Percentiles rank a stretch among this genome's conserved stretches.
These are phyloP conservation scores for Dothideomycetes sp. DNA, from an alignment of 2,329 filamentous ascomycete genomes.

Conservation along the genomic window DNA sequence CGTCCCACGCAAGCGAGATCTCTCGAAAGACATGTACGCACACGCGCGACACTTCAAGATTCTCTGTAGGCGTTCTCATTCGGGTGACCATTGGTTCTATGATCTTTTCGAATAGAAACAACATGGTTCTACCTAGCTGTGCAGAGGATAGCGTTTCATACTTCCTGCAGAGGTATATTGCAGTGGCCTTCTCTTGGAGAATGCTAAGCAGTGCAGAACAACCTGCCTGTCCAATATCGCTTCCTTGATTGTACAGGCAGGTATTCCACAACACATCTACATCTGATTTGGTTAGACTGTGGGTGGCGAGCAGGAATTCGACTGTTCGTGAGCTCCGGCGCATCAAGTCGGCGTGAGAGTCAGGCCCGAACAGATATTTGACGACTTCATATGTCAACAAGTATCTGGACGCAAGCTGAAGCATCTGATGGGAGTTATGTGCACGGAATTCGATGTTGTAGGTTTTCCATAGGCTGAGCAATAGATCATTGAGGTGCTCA, in stretches of 20 bases:
- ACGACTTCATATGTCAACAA: slow-evolving; percentile 62
- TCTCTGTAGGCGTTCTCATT: not conserved
- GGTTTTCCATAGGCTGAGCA: slow-evolving; percentile 51
- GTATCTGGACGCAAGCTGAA: slow-evolving; percentile 58
- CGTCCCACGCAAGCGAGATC: no score
- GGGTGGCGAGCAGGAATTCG: slow-evolving; percentile 73
- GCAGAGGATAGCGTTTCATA: slow-evolving; percentile 1
- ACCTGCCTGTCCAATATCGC: slow-evolving; percentile 71
- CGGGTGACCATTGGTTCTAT: not conserved
- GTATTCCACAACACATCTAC: slow-evolving; percentile 78
- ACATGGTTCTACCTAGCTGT: not conserved
- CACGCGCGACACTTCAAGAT: not conserved
- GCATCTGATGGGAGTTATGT: slow-evolving; percentile 36
- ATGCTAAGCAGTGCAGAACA: slow-evolving; percentile 52
- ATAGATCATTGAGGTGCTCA: slow-evolving; percentile 57
- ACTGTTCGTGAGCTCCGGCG: slow-evolving; percentile 71
- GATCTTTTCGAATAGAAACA: not conserved
- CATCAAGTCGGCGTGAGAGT: slow-evolving; percentile 86
- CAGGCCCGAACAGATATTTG: slow-evolving; percentile 78
- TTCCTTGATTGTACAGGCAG: slow-evolving; percentile 70
- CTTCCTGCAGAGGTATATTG: slow-evolving; percentile 59
- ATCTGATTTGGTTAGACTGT: slow-evolving; percentile 58
- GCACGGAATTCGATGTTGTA: not conserved
- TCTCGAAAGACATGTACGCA: no score
- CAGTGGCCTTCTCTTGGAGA: slow-evolving; percentile 30